These are phyloP conservation scores for Discostella stelligeroides DNA, from an alignment of 108 stramenopile genomes.

Conservation along the genomic window DNA sequence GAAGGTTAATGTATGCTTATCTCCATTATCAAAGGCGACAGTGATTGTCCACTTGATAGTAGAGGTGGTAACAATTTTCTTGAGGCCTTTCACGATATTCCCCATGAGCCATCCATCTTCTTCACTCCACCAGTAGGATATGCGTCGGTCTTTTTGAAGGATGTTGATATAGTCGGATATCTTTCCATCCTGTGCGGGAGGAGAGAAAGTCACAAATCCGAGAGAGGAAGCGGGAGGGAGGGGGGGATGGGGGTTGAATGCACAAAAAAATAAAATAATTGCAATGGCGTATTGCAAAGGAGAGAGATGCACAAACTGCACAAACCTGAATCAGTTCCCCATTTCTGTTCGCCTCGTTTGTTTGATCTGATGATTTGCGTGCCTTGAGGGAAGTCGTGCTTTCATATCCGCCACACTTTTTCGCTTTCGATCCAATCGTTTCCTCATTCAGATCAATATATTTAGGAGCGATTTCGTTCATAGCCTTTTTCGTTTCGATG, in stretches of 20 bases:
- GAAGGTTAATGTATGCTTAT: not conserved
- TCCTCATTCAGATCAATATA: not conserved
- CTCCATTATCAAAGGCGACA: constrained; percentile 1
- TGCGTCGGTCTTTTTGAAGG: not conserved
- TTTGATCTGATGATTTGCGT: too few species aligned
- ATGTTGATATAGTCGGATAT: not conserved
- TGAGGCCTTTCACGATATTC: not conserved
- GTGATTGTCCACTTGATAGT: constrained; percentile 1
- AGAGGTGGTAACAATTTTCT: not conserved
- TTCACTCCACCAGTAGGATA: constrained; percentile 7
- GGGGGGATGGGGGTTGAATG: too few species aligned
- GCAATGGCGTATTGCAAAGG: not conserved
- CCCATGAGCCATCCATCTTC: constrained; percentile 10
- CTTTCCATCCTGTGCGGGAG: constrained; percentile 6
- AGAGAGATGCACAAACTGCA: not conserved
- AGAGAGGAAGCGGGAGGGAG: too few species aligned
- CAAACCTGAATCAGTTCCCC: not conserved
- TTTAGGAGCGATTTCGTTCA: not conserved
- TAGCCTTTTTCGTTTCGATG: not conserved
- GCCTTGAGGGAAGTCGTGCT: too few species aligned
- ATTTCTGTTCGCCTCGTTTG: not conserved
- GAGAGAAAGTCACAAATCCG: not conserved
- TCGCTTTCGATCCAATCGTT: too few species aligned
- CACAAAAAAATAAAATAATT: too few species aligned
- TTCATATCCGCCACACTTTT: too few species aligned